Evolutionary conservation across 2,329 filamentous ascomycete genomes (phyloP).

Genomic region (Fusarium ramigenum): DNA sequence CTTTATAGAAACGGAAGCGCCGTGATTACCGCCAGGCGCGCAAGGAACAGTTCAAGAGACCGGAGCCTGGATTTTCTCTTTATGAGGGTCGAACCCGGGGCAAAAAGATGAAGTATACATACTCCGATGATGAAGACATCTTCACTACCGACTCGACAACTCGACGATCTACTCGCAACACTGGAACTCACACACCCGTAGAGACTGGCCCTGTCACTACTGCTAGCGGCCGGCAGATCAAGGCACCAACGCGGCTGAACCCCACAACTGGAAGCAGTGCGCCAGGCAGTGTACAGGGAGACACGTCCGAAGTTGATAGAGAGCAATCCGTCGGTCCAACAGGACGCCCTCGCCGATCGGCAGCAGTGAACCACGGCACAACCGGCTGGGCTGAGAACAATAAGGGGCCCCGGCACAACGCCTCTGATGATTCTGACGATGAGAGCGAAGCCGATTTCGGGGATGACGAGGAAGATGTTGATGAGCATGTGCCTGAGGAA

Average conservation of each 20-base stretch:
- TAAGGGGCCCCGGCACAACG: slow-evolving; percentile 48
- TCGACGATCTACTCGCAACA: slow-evolving; percentile 78
- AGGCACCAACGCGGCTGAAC: slow-evolving; percentile 72
- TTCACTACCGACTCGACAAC: slow-evolving; percentile 71
- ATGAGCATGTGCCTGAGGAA: slow-evolving; percentile 71
- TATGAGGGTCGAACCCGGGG: slow-evolving; percentile 97
- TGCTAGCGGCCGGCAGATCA: slow-evolving; percentile 86
- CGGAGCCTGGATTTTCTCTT: slow-evolving; percentile 88
- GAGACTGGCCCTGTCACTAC: slow-evolving; percentile 75
- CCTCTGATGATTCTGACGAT: slow-evolving; percentile 69
- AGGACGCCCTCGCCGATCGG: slow-evolving; percentile 61
- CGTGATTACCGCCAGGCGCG: slow-evolving; percentile 89
- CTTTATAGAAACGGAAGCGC: slow-evolving; percentile 83
- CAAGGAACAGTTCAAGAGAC: slow-evolving; percentile 86
- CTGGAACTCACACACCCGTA: slow-evolving; percentile 75
- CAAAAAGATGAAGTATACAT: slow-evolving; percentile 96
- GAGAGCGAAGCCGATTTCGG: slow-evolving; percentile 79
- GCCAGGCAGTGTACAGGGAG: slow-evolving; percentile 57
- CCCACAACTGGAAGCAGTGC: slow-evolving; percentile 65
- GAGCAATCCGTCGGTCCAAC: slow-evolving; percentile 54
- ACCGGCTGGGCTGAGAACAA: slow-evolving; percentile 57
- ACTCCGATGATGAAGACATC: slow-evolving; percentile 85
- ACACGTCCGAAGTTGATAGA: slow-evolving; percentile 52
- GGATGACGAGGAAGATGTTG: slow-evolving; percentile 76
- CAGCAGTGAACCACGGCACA: slow-evolving; percentile 59